Percentiles rank a stretch among this genome's conserved stretches.
Evolutionary conservation across 116 monocot genomes (phyloP).

Genomic region (Iris pallida): DNA sequence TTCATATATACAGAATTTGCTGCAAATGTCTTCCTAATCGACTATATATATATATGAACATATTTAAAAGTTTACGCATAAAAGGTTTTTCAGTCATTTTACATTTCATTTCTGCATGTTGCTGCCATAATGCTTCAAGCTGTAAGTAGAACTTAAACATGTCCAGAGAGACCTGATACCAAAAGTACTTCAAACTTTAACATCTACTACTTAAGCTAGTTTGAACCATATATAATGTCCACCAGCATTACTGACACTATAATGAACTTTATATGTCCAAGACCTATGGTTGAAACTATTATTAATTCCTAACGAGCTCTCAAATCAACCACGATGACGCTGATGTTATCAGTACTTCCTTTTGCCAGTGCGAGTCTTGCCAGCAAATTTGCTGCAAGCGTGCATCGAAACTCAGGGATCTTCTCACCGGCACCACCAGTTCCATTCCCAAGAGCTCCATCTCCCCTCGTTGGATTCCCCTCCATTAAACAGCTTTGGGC

Average conservation of each 20-base stretch:
- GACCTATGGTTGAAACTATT: too few relatives aligned
- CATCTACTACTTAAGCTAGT: too few relatives aligned
- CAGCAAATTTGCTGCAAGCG: slow-evolving; percentile 25
- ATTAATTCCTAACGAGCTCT: slow-evolving; percentile 4
- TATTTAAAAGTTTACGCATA: neutral
- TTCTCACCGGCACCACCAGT: too few relatives aligned
- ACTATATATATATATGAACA: too few relatives aligned
- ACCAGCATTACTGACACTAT: too few relatives aligned
- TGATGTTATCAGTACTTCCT: slow-evolving; percentile 37
- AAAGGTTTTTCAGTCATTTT: neutral
- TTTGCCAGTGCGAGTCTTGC: slow-evolving; percentile 44
- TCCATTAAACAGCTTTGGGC: slow-evolving; percentile 37
- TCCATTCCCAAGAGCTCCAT: neutral
- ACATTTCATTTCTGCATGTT: slow-evolving; percentile 9
- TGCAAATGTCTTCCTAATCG: too few relatives aligned
- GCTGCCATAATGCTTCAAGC: neutral
- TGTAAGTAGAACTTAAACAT: too few relatives aligned
- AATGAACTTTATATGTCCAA: neutral
- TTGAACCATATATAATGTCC: too few relatives aligned
- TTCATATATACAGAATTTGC: too few relatives aligned
- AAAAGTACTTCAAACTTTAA: too few relatives aligned
- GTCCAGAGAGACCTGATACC: too few relatives aligned
- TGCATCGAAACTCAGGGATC: slow-evolving; percentile 16
- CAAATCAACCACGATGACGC: slow-evolving; percentile 42
- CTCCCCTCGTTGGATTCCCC: neutral